These are phyloP conservation scores for Nevesoporus exiguus DNA, from an alignment of 768 basidiomycete species.

Conservation along the genomic window DNA sequence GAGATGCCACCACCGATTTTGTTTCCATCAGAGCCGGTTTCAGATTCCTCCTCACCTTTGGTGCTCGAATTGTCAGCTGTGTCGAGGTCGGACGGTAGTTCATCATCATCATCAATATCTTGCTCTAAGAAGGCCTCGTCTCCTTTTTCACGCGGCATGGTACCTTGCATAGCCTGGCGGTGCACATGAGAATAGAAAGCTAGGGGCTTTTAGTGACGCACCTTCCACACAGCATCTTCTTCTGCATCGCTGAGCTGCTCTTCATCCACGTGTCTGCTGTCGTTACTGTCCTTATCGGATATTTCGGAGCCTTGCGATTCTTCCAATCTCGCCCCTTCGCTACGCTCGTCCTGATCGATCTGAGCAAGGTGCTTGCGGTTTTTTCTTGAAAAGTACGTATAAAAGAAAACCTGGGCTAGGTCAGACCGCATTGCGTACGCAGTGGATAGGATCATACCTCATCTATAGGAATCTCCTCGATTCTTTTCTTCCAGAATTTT, in stretches of 20 bases:
- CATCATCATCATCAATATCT: slow-evolving; percentile 31
- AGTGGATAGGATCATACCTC: slow-evolving; percentile 47
- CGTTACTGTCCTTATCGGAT: slow-evolving; percentile 16
- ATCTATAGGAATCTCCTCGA: slow-evolving; percentile 78
- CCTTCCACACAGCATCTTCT: slow-evolving; percentile 89
- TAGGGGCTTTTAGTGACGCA: slow-evolving; percentile 27
- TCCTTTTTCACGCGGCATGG: slow-evolving; percentile 61
- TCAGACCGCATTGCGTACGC: background rate
- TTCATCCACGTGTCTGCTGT: slow-evolving; percentile 36
- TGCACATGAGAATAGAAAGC: background rate
- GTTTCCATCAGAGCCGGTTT: slow-evolving; percentile 28
- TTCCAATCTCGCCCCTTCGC: slow-evolving; percentile 14
- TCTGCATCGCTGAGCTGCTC: slow-evolving; percentile 45
- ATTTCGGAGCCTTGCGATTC: slow-evolving; percentile 26
- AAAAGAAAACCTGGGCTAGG: slow-evolving; percentile 72
- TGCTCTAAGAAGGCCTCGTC: slow-evolving; percentile 44
- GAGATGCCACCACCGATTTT: slow-evolving; percentile 47
- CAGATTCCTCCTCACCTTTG: slow-evolving; percentile 31
- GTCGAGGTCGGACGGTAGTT: slow-evolving; percentile 25
- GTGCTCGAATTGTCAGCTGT: slow-evolving; percentile 32
- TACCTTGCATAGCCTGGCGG: slow-evolving; percentile 80
- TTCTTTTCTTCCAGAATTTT: slow-evolving; percentile 65
- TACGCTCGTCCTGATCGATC: slow-evolving; percentile 33
- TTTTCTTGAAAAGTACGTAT: slow-evolving; percentile 82
- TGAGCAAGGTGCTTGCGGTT: slow-evolving; percentile 50